These are phyloP conservation scores for Eurotiales sp. DNA, from an alignment of 2,329 filamentous ascomycete genomes.

Conservation along the genomic window DNA sequence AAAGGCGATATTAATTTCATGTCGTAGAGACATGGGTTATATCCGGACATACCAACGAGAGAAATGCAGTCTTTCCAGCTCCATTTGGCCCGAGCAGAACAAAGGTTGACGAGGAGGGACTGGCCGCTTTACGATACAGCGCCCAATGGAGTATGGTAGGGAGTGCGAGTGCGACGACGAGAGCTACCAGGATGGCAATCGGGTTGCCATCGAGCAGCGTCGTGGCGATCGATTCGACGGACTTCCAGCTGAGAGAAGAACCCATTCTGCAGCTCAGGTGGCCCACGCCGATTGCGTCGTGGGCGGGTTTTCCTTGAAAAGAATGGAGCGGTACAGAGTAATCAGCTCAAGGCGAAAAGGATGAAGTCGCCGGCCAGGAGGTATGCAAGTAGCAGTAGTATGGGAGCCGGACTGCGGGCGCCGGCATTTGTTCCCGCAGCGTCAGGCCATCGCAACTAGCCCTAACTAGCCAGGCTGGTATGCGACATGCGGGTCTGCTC, in stretches of 20 bases:
- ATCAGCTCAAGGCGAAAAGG: neutral
- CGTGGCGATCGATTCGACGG: slow-evolving; percentile 35
- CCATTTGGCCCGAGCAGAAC: slow-evolving; percentile 78
- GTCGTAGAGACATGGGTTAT: too few relatives aligned
- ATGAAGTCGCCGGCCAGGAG: too few relatives aligned
- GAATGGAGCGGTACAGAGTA: neutral
- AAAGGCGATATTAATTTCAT: neutral
- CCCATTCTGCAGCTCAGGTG: slow-evolving; percentile 16
- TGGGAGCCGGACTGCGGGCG: neutral
- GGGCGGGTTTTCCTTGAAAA: too few relatives aligned
- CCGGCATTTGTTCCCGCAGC: too few relatives aligned
- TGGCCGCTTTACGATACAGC: slow-evolving; percentile 63
- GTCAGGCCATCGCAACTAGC: neutral
- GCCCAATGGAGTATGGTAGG: slow-evolving; percentile 75
- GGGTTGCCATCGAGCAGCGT: slow-evolving; percentile 41
- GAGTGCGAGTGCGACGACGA: slow-evolving; percentile 66
- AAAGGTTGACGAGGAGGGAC: slow-evolving; percentile 65
- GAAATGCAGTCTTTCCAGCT: slow-evolving; percentile 80
- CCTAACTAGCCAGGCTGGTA: slow-evolving; percentile 4
- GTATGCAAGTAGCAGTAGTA: neutral
- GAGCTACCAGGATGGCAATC: slow-evolving; percentile 59
- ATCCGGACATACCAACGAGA: slow-evolving; percentile 61
- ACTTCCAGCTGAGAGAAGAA: slow-evolving; percentile 28
- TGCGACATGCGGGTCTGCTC: slow-evolving; percentile 10
- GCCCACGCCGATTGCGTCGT: neutral